These are phyloP conservation scores for Vicia sativa DNA, from an alignment of 306 rosid genomes.

Conservation along the genomic window DNA sequence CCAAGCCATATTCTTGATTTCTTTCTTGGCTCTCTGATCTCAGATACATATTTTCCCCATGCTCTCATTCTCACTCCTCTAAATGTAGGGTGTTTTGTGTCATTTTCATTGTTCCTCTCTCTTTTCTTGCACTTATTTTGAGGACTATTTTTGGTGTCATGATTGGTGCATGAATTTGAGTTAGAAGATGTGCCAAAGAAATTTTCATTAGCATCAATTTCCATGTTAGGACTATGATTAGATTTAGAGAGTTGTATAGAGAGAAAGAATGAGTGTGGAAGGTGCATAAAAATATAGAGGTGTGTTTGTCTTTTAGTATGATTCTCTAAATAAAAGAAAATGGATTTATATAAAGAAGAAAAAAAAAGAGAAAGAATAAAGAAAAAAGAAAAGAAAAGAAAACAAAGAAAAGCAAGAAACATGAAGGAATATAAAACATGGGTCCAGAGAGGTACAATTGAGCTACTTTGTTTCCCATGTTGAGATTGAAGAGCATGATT, in stretches of 20 bases:
- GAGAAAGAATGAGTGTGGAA: conserved; percentile 42
- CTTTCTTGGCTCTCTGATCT: conserved; percentile 89
- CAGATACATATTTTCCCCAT: conserved; percentile 96
- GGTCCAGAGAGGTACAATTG: conserved; percentile 56
- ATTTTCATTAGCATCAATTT: conserved; percentile 56
- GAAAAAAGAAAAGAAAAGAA: conserved; percentile 38
- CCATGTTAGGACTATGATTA: conserved; percentile 46
- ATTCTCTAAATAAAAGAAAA: conserved; percentile 39
- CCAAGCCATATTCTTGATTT: conserved; percentile 96
- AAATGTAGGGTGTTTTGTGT: conserved; percentile 55
- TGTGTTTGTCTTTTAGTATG: conserved; percentile 46
- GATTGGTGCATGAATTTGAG: conserved; percentile 33
- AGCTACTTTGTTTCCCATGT: conserved; percentile 67
- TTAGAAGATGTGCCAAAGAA: conserved; percentile 27
- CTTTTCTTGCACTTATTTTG: conserved; percentile 46
- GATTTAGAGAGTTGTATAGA: conserved; percentile 37
- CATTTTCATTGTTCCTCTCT: conserved; percentile 41
- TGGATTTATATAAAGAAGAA: conserved; percentile 39
- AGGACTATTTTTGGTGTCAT: conserved; percentile 9
- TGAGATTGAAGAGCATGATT: conserved; percentile 45
- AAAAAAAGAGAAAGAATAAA: conserved; percentile 20
- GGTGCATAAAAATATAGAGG: conserved; percentile 42
- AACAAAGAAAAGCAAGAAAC: background rate
- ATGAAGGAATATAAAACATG: conserved; percentile 44
- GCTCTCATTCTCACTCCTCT: conserved; percentile 84